Percentiles rank a stretch among this genome's conserved stretches.
phyloP scores from a whole-genome alignment of 306 rosid species.

The Trifolium dubium region DNA sequence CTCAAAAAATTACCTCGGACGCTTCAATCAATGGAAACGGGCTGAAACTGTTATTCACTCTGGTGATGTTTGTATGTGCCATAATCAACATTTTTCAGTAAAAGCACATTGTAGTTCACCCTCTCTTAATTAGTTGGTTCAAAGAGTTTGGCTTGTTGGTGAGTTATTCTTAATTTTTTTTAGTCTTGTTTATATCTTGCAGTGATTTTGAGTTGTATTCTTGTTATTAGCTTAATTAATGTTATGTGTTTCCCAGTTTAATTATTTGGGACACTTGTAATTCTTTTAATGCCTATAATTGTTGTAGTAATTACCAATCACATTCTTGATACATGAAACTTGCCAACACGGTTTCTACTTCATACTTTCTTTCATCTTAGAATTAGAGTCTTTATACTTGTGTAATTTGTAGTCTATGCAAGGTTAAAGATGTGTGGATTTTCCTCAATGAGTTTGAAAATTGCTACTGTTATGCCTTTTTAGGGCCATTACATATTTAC shows the following conservation, averaged over 20 bases:
- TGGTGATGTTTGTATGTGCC: conserved; percentile 49
- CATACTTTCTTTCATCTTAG: not conserved
- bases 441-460: no score
- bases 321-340: conserved; percentile 45
- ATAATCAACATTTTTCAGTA: conserved; percentile 48
- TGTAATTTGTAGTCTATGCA: not conserved
- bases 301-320: conserved; percentile 56
- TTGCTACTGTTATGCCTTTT: no score
- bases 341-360: conserved; percentile 31
- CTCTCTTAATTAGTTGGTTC: conserved; percentile 32
- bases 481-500: no score
- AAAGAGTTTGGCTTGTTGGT: conserved; percentile 44
- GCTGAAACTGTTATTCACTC: conserved; percentile 52
- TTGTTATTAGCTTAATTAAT: conserved; percentile 39
- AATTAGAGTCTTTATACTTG: not conserved
- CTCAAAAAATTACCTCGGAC: conserved; percentile 59
- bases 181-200: conserved; percentile 65
- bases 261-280: conserved; percentile 56
- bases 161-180: conserved; percentile 52
- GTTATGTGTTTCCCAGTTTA: conserved; percentile 44
- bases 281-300: conserved; percentile 63
- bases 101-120: conserved; percentile 26
- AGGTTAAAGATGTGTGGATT: no score
- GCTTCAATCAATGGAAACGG: conserved; percentile 43
- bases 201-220: conserved; percentile 61